Evolutionary conservation across 768 basidiomycete genomes (phyloP).

Genomic region (Podaxis sp.): DNA sequence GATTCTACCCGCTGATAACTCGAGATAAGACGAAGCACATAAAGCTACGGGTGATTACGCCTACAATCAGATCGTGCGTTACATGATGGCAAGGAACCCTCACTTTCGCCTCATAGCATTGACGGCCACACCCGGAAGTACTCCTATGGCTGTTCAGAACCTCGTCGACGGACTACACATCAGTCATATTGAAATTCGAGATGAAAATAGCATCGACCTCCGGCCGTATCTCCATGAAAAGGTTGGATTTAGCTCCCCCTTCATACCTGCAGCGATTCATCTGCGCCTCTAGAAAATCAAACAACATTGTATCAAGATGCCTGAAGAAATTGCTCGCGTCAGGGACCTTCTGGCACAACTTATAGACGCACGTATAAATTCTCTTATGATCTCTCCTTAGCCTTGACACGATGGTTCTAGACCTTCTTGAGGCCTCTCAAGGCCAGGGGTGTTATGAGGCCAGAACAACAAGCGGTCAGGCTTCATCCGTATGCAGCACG

Average conservation of each 20-base stretch:
- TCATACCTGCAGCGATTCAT: background rate
- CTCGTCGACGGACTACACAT: conserved; percentile 95
- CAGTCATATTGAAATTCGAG: conserved; percentile 89
- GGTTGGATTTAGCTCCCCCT: conserved; percentile 30
- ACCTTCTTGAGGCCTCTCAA: conserved; percentile 17
- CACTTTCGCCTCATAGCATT: conserved; percentile 90
- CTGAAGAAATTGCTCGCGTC: conserved; percentile 57
- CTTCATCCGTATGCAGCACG: conserved; percentile 44
- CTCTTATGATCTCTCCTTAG: background rate
- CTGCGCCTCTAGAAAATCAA: conserved; percentile 51
- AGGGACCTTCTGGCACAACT: conserved; percentile 62
- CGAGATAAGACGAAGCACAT: conserved; percentile 82
- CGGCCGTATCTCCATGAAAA: conserved; percentile 85
- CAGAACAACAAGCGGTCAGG: conserved; percentile 32
- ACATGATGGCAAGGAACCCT: conserved; percentile 91
- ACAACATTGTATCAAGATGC: conserved; percentile 75
- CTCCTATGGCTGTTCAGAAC: conserved; percentile 79
- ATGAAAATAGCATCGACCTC: conserved; percentile 87
- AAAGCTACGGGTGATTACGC: conserved; percentile 91
- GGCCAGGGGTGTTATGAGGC: conserved; percentile 22
- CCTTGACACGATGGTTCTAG: conserved; percentile 16
- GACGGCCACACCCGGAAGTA: conserved; percentile 91
- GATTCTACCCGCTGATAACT: background rate
- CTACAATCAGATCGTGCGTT: conserved; percentile 85
- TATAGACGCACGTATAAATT: conserved; percentile 58